phyloP scores from a whole-genome alignment of 345 rosid genomes.

The Eucalyptus melliodora region DNA sequence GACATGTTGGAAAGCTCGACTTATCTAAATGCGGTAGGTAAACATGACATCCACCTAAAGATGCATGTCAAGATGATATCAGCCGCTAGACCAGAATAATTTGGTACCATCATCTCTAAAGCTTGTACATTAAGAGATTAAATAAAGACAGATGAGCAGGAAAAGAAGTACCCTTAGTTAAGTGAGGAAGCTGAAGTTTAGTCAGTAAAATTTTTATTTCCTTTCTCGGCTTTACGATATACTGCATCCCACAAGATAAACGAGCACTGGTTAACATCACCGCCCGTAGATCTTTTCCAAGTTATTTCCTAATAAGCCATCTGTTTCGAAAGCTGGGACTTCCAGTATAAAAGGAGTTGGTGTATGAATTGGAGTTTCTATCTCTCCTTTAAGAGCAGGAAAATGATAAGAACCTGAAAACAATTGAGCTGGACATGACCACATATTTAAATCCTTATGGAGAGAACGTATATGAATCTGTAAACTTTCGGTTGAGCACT shows the following conservation, averaged over 20 bases:
- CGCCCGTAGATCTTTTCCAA: not conserved
- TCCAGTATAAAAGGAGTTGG: not conserved
- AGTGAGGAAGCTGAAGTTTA: not conserved
- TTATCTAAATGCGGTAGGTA: not conserved
- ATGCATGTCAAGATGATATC: not conserved
- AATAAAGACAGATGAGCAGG: not conserved
- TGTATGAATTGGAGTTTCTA: not conserved
- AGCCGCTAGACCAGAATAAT: not conserved
- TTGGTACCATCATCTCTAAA: not conserved
- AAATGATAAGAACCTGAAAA: not conserved
- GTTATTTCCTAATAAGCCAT: not conserved
- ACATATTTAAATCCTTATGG: not conserved
- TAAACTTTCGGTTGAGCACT: not conserved
- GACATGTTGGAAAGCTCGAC: not conserved
- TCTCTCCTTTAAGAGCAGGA: not conserved
- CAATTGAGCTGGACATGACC: not conserved
- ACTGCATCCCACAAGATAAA: not conserved
- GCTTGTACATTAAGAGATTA: not conserved
- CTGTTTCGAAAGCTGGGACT: not conserved
- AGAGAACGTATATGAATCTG: not conserved
- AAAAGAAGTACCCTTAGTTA: not conserved
- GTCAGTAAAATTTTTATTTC: not conserved
- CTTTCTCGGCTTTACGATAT: not conserved
- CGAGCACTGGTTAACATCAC: not conserved
- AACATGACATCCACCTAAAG: not conserved